phyloP scores from a whole-genome alignment of 2,329 filamentous ascomycete genomes.

The Verticillium zaregamsianum region DNA sequence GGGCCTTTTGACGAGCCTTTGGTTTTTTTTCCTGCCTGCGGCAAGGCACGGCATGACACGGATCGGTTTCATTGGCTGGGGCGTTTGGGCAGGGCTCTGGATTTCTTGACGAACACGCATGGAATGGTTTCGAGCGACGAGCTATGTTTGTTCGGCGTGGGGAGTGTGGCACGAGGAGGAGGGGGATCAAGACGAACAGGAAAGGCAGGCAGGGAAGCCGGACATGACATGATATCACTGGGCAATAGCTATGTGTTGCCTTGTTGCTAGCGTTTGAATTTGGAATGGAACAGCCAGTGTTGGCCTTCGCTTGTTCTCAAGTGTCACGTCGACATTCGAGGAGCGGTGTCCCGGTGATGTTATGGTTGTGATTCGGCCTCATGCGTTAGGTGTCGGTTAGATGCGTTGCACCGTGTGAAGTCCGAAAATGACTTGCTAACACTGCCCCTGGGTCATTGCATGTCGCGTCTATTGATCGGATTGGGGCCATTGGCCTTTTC shows the following conservation, averaged over 20 bases:
- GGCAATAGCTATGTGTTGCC: background rate
- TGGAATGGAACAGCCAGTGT: background rate
- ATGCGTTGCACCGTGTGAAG: background rate
- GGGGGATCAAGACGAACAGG: background rate
- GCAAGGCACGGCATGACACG: background rate
- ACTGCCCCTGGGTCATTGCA: background rate
- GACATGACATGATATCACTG: background rate
- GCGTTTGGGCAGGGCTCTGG: background rate
- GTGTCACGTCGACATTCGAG: background rate
- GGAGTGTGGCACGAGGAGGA: background rate
- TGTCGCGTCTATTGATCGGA: background rate
- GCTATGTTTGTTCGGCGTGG: background rate
- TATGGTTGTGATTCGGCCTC: background rate
- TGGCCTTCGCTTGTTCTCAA: background rate
- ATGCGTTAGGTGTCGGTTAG: background rate
- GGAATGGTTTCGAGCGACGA: background rate
- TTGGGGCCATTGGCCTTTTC: background rate
- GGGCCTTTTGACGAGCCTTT: background rate
- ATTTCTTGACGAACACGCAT: background rate
- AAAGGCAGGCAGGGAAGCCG: background rate
- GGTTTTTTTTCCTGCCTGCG: background rate
- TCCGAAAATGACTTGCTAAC: background rate
- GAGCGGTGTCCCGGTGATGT: background rate
- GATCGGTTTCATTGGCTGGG: background rate
- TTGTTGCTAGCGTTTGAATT: background rate